Evolutionary conservation across 176 grass and related monocot genomes (phyloP).

Genomic region (Avena insularis): DNA sequence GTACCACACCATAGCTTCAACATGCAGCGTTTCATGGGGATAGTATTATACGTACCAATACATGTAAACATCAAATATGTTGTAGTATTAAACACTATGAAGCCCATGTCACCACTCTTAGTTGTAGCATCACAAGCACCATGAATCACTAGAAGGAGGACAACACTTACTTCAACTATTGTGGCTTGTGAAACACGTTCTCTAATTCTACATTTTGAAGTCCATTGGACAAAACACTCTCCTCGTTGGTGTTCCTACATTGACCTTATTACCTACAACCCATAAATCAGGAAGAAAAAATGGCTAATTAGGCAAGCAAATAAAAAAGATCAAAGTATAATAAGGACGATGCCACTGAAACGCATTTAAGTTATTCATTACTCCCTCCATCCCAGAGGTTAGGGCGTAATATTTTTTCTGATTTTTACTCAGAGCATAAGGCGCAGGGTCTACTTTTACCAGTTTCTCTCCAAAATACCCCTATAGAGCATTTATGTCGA

Average conservation of each 20-base stretch:
- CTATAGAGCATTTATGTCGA: too few relatives aligned
- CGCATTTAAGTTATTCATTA: neutral
- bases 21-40: neutral
- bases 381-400: too few relatives aligned
- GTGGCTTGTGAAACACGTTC: neutral
- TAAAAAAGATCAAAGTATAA: neutral
- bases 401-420: too few relatives aligned
- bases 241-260: neutral
- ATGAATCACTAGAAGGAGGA: neutral
- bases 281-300: neutral
- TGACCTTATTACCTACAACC: neutral
- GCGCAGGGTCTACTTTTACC: too few relatives aligned
- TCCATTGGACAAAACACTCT: neutral
- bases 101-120: neutral
- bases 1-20: neutral
- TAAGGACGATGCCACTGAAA: neutral
- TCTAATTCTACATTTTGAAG: neutral
- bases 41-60: neutral
- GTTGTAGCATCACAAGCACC: neutral
- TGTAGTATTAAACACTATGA: neutral
- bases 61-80: neutral
- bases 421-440: too few relatives aligned
- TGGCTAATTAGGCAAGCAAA: neutral
- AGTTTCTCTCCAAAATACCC: too few relatives aligned
- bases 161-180: neutral